These are phyloP conservation scores for Claviceps citrina DNA, from an alignment of 2,329 filamentous ascomycete genomes.

Conservation along the genomic window DNA sequence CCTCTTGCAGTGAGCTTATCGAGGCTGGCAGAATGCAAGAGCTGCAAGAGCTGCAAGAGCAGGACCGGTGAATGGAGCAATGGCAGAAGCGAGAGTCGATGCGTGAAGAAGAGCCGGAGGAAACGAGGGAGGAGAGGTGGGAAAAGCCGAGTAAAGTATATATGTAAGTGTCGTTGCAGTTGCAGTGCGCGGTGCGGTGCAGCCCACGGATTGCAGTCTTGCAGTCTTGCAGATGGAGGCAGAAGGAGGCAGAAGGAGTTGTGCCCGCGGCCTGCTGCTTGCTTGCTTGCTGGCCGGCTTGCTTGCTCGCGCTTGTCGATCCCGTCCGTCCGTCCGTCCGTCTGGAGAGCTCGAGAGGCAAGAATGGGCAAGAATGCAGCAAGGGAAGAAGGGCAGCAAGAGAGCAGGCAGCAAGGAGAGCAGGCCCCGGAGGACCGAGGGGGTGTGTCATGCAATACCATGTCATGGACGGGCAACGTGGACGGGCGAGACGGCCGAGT, in stretches of 20 bases:
- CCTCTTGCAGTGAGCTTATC: not conserved
- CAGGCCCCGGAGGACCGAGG: not conserved
- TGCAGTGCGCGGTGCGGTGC: not conserved
- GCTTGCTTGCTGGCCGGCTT: not conserved
- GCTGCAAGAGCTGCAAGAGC: too few species aligned
- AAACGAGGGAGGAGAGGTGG: conserved; percentile 1
- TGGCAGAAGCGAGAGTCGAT: conserved; percentile 13
- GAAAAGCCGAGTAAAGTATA: conserved; percentile 6
- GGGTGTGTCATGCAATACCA: not conserved
- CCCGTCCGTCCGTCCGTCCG: not conserved
- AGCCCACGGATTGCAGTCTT: not conserved
- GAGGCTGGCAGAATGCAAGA: conserved; percentile 2
- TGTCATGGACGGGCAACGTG: not conserved
- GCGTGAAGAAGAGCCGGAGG: conserved; percentile 1
- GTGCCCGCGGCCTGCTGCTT: not conserved
- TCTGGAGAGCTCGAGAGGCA: too few species aligned
- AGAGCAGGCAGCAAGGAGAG: too few species aligned
- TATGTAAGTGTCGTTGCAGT: conserved; percentile 1
- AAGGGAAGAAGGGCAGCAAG: too few species aligned
- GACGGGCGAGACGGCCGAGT: not conserved
- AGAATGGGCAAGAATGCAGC: too few species aligned
- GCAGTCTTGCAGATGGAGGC: not conserved
- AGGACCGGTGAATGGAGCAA: conserved; percentile 17
- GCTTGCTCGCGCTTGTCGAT: not conserved
- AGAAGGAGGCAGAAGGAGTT: not conserved